These are phyloP conservation scores for Orbilia ellipsospora DNA, from an alignment of 2,329 filamentous ascomycete species.

Conservation along the genomic window DNA sequence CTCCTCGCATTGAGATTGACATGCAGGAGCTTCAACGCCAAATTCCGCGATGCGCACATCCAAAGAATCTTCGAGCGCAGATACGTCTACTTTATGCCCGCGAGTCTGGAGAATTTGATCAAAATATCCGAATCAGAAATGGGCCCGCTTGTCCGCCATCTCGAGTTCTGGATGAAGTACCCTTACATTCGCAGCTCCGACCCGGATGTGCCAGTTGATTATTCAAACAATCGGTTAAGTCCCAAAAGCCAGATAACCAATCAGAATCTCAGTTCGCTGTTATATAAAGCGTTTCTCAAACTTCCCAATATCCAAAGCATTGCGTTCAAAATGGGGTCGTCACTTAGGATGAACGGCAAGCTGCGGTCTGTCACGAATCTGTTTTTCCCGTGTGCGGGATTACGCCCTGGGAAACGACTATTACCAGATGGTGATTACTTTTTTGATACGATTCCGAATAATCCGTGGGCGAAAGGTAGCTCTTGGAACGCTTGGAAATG, in stretches of 20 bases:
- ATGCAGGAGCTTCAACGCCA: neutral
- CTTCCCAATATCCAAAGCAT: constrained; percentile 2
- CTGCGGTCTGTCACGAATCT: neutral
- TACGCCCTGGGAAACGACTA: no score
- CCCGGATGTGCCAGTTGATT: neutral
- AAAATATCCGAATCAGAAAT: constrained; percentile 1
- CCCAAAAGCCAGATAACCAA: neutral
- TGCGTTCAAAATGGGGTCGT: neutral
- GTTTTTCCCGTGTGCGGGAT: neutral
- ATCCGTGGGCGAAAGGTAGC: no score
- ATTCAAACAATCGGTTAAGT: neutral
- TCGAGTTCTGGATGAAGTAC: neutral
- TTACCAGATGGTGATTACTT: no score
- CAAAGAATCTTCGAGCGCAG: neutral
- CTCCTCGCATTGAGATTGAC: constrained; percentile 2
- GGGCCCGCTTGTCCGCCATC: neutral
- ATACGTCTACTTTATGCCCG: neutral
- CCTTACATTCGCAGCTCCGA: no score
- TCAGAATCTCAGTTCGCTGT: no score
- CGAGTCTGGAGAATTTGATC: constrained; percentile 8
- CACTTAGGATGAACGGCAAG: neutral
- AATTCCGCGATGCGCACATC: neutral
- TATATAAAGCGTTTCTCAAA: neutral
- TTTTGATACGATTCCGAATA: no score
- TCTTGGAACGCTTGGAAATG: no score